Base-by-base conservation (phyloP, 2,329 filamentous ascomycete species). In the Exophiala lecanii-corni region DNA sequence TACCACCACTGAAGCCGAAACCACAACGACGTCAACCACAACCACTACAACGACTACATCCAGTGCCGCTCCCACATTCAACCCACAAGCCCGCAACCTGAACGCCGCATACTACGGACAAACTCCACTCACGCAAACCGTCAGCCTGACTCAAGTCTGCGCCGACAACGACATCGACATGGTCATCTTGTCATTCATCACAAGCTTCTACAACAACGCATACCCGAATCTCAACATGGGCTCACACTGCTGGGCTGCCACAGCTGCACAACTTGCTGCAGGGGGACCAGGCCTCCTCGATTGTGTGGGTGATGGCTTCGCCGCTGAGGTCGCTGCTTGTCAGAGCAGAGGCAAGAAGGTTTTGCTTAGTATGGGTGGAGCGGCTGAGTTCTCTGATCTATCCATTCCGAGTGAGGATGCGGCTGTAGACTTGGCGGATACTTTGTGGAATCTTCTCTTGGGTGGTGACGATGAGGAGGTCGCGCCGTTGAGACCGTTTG, bases 391-490 rank as follows among this genome's bases (percentile, higher is more conserved):
- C 12, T 32, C 51, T 9, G 58, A 66, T 44, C 71, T 76, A 55
- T 60, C 65, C 45, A 63, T 78, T 42, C 53, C 63, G 2, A 61
- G 56, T 39, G 54, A 66, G 10, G 54, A 61, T 0, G 58, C 65
- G 19, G 72, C 70, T 0, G 49, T 59, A n/a, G 61, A 62, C 36
- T 72, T 75, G 44, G 73, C 73, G 3, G 62, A 73, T 40, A 74
- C 69, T 41, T 57, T 77, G 18, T 73, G 72, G 65, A 62, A 63
- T 45, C 65, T 72, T 2, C 77, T 75, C 48, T 72, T 73, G 19
- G 70, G 72, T 3, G 49, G 56, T 3, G 56, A 57, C 2, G 67
- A 65, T 61, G 42, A 52, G 16, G 45, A 37, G 19, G 50, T 49
- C 18, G 56, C 53, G n/a, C 59, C 62, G 38, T 68, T 71, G 47